A percentile compares a stretch with the other conserved stretches of the same genome.
phyloP scores from a whole-genome alignment of 2,329 filamentous ascomycete species.

The Alternaria sp. region DNA sequence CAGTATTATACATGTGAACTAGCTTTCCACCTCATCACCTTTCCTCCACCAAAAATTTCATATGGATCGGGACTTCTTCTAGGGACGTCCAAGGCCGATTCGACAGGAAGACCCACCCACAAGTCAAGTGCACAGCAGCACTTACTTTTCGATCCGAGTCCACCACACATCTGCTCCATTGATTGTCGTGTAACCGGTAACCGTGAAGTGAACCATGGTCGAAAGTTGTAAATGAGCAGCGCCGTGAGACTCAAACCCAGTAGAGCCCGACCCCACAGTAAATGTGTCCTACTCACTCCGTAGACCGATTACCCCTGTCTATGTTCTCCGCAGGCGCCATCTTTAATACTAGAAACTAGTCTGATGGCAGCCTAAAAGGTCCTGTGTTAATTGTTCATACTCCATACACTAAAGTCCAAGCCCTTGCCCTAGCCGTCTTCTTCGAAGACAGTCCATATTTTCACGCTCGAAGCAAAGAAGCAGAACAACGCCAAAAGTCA shows the following conservation, averaged over 20 bases:
- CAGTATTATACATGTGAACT: constrained; percentile 1
- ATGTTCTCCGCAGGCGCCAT: not conserved
- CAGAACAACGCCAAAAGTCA: not conserved
- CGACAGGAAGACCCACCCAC: not conserved
- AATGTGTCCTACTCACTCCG: not conserved
- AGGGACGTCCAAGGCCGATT: not conserved
- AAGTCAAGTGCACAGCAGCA: not conserved
- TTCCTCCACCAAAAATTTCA: not conserved
- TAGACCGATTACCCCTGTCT: not conserved
- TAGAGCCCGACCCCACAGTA: not conserved
- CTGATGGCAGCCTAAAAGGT: not conserved
- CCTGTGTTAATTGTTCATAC: not conserved
- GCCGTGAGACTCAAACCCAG: not conserved
- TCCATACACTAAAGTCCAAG: not conserved
- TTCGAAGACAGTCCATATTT: not conserved
- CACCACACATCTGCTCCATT: not conserved
- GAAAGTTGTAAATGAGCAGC: not conserved
- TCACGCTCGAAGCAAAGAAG: not conserved
- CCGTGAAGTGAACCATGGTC: not conserved
- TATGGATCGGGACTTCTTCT: not conserved
- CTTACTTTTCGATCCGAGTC: not conserved
- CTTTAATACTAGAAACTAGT: not conserved
- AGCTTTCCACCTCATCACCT: not conserved
- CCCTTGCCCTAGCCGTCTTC: not conserved
- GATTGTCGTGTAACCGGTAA: not conserved